Base-by-base conservation (phyloP, 2,329 filamentous ascomycete genomes). In the Aspergillus sp. region DNA sequence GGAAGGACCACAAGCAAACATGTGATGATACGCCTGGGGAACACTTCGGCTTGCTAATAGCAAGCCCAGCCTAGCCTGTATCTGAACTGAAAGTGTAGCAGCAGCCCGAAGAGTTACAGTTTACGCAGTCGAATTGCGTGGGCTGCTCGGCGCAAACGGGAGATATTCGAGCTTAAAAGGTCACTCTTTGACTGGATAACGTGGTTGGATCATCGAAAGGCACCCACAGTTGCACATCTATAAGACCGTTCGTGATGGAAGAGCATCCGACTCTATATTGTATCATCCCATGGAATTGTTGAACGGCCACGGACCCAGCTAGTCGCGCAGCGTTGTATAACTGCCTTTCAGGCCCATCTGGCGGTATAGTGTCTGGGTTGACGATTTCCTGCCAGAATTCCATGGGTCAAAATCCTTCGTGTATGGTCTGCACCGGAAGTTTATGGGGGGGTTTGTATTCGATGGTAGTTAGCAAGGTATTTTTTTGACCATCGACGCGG, bases 251-350 rank as follows among this genome's bases (percentile, higher is more conserved):
- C 1, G 60, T 62, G 9, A 52, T 62, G 66, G 3, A 61, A 65
- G 41, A 60, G 64, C 45, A 58, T 58, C 3, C 67, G 53, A 5
- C 64, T 58, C 50, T n/a, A n/a, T 65, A 56, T 48, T 66, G 47
- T 38, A 68, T 64, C 59, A 68, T 69, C 3, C 66, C 56, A 56
- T 68, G 58, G 42, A 58, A 71, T 53, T 64, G 55, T 40, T 69
- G 58, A 4, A 58, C 57, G 4, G 67, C 23, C 5, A 57, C 62
- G 1, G 62, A 63, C 0, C 57, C 54, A 5, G 52, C 47, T 5
- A 68, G 54, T 25, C 50, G 45, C 36, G 47, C 56, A 5, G 64
- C 60, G 50, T 67, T 61, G 38, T 64, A 61, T 31, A 61, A 53
- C 51, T 61, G n/a, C n/a, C n/a, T 63, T 45, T 55, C 53, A 7